Percentiles rank a stretch among this genome's conserved stretches.
Evolutionary conservation across 78 protist species (phyloP).

Genomic region (Planoprotostelium fungivorum): DNA sequence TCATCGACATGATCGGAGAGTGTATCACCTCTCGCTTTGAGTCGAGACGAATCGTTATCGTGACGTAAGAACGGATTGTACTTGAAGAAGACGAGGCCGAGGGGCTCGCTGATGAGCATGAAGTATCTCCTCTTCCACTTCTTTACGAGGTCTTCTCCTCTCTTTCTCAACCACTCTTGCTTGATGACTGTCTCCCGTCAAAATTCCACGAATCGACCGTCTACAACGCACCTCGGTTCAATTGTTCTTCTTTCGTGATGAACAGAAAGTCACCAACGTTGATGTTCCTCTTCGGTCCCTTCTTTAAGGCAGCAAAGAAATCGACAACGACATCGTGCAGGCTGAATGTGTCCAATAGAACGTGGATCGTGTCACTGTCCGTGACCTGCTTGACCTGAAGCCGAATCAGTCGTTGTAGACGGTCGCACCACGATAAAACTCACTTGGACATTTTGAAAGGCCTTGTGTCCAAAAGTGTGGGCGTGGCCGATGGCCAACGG

Average conservation of each 20-base stretch:
- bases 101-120: background rate
- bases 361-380: background rate
- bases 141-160: background rate
- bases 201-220: background rate
- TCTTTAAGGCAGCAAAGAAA: background rate
- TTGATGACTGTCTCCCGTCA: background rate
- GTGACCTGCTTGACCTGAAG: background rate
- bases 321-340: background rate
- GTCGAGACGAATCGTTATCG: background rate
- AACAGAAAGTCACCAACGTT: background rate
- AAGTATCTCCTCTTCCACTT: background rate
- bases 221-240: background rate
- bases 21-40: background rate
- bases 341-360: background rate
- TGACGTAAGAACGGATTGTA: background rate
- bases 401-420: no score
- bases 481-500: background rate
- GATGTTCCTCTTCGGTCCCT: background rate
- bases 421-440: no score
- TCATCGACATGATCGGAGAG: no score
- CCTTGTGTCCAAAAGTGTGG: background rate
- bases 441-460: background rate
- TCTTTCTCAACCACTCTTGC: background rate
- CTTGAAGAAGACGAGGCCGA: background rate
- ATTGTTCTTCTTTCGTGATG: background rate